These are phyloP conservation scores for Nemania sp. DNA, from an alignment of 2,329 filamentous ascomycete species.

Conservation along the genomic window DNA sequence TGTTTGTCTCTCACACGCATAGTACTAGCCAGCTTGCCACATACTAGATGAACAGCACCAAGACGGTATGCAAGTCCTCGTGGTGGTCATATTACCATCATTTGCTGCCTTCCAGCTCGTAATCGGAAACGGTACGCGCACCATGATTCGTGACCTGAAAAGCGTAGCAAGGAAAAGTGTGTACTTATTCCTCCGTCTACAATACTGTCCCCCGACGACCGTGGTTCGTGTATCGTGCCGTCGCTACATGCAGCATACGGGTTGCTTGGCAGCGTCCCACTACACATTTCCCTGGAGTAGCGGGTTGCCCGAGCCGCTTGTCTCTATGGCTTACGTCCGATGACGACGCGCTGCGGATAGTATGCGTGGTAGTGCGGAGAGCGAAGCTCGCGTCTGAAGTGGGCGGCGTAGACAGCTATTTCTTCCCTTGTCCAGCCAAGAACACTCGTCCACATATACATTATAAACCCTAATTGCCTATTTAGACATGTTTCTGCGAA, in stretches of 20 bases:
- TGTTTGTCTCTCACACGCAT: not conserved
- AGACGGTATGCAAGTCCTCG: not conserved
- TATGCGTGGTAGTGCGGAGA: conserved; percentile 44
- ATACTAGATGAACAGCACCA: not conserved
- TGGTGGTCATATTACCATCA: conserved; percentile 1
- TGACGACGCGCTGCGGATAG: conserved; percentile 44
- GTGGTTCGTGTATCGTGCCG: not conserved
- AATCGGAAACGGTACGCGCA: not conserved
- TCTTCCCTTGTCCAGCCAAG: conserved; percentile 48
- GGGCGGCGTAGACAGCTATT: conserved; percentile 47
- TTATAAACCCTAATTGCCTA: conserved; percentile 43
- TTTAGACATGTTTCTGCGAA: not conserved
- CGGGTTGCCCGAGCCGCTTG: not conserved
- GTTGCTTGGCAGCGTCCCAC: not conserved
- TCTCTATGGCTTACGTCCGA: conserved; percentile 46
- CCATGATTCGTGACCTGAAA: not conserved
- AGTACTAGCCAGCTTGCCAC: not conserved
- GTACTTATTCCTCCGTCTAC: not conserved
- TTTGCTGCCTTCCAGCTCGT: not conserved
- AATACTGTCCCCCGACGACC: not conserved
- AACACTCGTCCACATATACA: conserved; percentile 47
- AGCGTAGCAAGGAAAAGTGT: not conserved
- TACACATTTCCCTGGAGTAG: not conserved
- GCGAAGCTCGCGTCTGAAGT: conserved; percentile 47
- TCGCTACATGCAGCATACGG: not conserved